phyloP scores from a whole-genome alignment of 2,329 filamentous ascomycete species.

The Penicillium frequentans region DNA sequence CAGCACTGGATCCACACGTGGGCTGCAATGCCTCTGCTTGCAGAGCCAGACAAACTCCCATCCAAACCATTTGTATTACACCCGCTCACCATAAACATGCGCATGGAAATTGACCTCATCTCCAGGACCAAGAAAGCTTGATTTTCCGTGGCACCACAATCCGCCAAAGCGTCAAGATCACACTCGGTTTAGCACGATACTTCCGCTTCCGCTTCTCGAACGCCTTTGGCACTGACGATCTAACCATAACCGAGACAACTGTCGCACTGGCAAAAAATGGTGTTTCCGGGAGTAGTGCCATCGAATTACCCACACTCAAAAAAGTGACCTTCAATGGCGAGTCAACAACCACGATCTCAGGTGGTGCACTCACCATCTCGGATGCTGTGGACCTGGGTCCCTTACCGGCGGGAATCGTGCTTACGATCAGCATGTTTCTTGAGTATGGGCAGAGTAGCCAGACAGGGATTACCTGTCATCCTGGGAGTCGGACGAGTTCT shows the following conservation, averaged over 20 bases:
- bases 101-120: background rate
- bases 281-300: constrained; percentile 50
- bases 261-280: constrained; percentile 52
- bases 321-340: constrained; percentile 59
- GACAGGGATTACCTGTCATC: constrained; percentile 60
- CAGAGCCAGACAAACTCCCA: constrained; percentile 63
- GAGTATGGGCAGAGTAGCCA: constrained; percentile 56
- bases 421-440: constrained; percentile 62
- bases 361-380: constrained; percentile 59
- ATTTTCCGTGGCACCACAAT: constrained; percentile 64
- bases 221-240: constrained; percentile 60
- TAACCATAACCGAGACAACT: constrained; percentile 61
- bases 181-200: constrained; percentile 52
- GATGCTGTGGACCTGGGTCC: constrained; percentile 58
- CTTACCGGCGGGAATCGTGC: constrained; percentile 51
- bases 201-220: constrained; percentile 66
- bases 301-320: constrained; percentile 54
- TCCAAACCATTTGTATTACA: constrained; percentile 53
- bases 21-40: constrained; percentile 47
- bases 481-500: constrained; percentile 63
- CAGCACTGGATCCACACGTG: constrained; percentile 1
- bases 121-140: constrained; percentile 53
- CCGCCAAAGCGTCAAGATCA: constrained; percentile 64
- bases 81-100: constrained; percentile 7
- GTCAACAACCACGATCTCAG: constrained; percentile 52